Evolutionary conservation across 2,329 filamentous ascomycete genomes (phyloP).

Genomic region (Lecanicillium sp.): DNA sequence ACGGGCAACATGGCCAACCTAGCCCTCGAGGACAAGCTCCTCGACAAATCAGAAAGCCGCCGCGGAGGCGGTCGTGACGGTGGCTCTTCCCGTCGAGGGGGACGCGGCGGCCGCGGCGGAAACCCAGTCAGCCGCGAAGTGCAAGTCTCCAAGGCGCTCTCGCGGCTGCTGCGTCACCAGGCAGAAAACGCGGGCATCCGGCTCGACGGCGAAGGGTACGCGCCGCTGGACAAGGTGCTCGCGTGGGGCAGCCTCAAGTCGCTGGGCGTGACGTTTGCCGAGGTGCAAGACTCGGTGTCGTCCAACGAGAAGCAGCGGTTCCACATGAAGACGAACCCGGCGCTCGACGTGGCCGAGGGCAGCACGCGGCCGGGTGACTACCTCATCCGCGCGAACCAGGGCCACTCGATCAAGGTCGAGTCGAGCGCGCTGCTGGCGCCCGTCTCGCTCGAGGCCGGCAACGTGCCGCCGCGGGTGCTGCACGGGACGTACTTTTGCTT

Average conservation of each 20-base stretch:
- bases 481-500: constrained; percentile 85
- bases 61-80: constrained; percentile 16
- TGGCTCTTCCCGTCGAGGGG: constrained; percentile 18
- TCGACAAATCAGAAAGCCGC: neutral
- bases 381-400: constrained; percentile 92
- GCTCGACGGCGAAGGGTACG: constrained; percentile 53
- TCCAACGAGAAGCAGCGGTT: constrained; percentile 90
- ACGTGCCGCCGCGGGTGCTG: constrained; percentile 61
- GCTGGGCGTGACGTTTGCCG: constrained; percentile 65
- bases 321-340: constrained; percentile 54
- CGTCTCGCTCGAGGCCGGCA: constrained; percentile 49
- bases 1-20: neutral
- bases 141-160: constrained; percentile 46
- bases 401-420: constrained; percentile 74
- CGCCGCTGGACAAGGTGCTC: constrained; percentile 48
- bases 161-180: constrained; percentile 47
- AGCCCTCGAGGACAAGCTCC: neutral
- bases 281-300: constrained; percentile 62
- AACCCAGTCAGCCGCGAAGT: constrained; percentile 33
- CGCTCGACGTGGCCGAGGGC: constrained; percentile 6
- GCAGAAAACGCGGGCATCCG: constrained; percentile 47
- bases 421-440: constrained; percentile 63
- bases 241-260: constrained; percentile 53
- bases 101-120: constrained; percentile 23
- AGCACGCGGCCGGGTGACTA: constrained; percentile 53